Conservation (phyloP, 2,329 filamentous ascomycete species). For the Colletotrichum horii region DNA sequence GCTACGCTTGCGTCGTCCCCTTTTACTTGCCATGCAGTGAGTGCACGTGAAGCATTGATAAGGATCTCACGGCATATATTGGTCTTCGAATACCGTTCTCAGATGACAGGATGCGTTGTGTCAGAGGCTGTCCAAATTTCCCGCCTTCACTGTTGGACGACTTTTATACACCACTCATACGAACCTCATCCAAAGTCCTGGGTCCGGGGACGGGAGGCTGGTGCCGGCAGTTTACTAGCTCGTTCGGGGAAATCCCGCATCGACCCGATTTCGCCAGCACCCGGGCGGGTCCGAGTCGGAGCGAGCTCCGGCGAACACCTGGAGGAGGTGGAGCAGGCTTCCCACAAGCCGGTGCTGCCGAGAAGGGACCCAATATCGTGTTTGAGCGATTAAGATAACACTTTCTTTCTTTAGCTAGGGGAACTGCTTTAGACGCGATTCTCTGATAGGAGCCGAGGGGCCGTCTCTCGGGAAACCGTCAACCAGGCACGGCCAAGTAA, state of each 20-base stretch:
- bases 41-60: neutral
- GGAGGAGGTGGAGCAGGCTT: neutral
- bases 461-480: neutral
- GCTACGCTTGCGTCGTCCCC: neutral
- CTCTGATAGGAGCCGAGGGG: neutral
- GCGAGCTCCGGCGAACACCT: neutral
- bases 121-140: neutral
- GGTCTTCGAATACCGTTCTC: neutral
- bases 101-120: neutral
- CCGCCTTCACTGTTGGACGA: neutral
- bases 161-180: neutral
- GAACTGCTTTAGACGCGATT: too few relatives aligned
- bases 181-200: neutral
- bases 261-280: neutral
- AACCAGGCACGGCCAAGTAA: rapidly evolving
- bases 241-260: neutral
- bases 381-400: neutral
- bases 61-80: neutral
- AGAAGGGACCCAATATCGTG: neutral
- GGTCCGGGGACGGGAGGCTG: neutral
- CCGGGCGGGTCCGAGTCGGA: neutral
- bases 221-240: neutral
- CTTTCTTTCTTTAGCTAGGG: neutral
- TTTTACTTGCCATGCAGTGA: neutral
- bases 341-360: neutral